Percentiles rank a stretch among this genome's conserved stretches.
These are phyloP conservation scores for Lipomyces orientalis DNA, from an alignment of 805 yeast genomes.

Conservation along the genomic window DNA sequence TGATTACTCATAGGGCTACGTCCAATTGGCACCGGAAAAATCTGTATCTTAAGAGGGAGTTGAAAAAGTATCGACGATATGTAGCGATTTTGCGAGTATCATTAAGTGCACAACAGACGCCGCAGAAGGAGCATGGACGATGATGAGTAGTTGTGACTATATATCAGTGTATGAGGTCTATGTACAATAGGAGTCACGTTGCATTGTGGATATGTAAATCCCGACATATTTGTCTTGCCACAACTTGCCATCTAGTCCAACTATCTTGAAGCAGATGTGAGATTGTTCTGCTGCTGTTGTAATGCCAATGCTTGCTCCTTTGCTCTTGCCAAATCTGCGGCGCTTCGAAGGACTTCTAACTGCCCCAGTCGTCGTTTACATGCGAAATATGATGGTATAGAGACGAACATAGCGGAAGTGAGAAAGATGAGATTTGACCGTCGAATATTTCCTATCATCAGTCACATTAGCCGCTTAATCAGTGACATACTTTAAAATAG, in stretches of 20 bases:
- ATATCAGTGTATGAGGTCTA: not conserved
- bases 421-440: constrained; percentile 13
- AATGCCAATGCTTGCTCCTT: constrained; percentile 4
- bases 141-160: constrained; percentile 17
- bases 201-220: not conserved
- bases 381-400: constrained; percentile 13
- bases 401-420: constrained; percentile 9
- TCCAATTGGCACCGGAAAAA: constrained; percentile 46
- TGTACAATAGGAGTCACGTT: not conserved
- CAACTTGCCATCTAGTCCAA: not conserved
- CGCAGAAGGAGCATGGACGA: not conserved
- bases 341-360: not conserved
- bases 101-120: constrained; percentile 14
- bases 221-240: not conserved
- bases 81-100: constrained; percentile 39
- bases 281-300: not conserved
- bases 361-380: constrained; percentile 20
- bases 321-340: not conserved
- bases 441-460: constrained; percentile 16
- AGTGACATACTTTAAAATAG: not conserved
- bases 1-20: constrained; percentile 42
- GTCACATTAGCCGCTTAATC: not conserved
- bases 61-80: constrained; percentile 43
- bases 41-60: constrained; percentile 43
- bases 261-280: not conserved